Conservation (phyloP, 1,284 basidiomycete species). For the Pseudozyma tsukubaensis region DNA sequence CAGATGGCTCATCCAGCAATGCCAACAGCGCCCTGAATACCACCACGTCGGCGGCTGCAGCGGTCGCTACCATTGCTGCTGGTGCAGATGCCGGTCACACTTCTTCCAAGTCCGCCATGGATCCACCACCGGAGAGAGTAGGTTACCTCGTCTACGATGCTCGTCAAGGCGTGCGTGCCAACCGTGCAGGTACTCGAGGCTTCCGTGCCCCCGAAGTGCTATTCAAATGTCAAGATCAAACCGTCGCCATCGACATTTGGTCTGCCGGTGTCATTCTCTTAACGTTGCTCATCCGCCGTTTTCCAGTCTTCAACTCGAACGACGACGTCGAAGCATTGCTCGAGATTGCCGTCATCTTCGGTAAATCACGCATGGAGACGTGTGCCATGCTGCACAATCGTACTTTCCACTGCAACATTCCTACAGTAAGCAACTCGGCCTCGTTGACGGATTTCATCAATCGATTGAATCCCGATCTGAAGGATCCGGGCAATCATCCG, state of each 20-base stretch:
- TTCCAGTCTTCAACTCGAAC: conserved; percentile 92
- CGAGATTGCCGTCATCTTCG: conserved; percentile 91
- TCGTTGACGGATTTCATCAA: conserved; percentile 60
- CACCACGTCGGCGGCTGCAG: conserved; percentile 31
- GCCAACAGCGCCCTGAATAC: conserved; percentile 69
- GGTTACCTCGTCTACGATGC: conserved; percentile 63
- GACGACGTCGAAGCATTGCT: conserved; percentile 95
- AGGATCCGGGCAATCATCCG: conserved; percentile 51
- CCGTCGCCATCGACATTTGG: conserved; percentile 94
- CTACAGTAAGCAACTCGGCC: conserved; percentile 39
- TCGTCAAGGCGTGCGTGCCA: conserved; percentile 85
- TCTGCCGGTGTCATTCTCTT: conserved; percentile 91
- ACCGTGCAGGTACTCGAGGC: conserved; percentile 93
- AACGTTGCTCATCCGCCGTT: conserved; percentile 90
- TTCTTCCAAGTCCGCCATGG: conserved; percentile 50
- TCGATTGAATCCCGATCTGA: conserved; percentile 58
- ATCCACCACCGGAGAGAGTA: conserved; percentile 61
- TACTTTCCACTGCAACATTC: conserved; percentile 63
- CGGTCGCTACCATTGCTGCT: neutral
- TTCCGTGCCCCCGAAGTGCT: conserved; percentile 97
- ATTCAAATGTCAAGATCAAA: conserved; percentile 93
- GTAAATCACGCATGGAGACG: conserved; percentile 83
- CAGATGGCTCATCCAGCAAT: conserved; percentile 9
- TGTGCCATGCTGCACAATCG: conserved; percentile 83
- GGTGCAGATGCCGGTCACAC: conserved; percentile 70